These are phyloP conservation scores for Phoenix roebelenii DNA, from an alignment of 176 grass and related monocot genomes.

Conservation along the genomic window DNA sequence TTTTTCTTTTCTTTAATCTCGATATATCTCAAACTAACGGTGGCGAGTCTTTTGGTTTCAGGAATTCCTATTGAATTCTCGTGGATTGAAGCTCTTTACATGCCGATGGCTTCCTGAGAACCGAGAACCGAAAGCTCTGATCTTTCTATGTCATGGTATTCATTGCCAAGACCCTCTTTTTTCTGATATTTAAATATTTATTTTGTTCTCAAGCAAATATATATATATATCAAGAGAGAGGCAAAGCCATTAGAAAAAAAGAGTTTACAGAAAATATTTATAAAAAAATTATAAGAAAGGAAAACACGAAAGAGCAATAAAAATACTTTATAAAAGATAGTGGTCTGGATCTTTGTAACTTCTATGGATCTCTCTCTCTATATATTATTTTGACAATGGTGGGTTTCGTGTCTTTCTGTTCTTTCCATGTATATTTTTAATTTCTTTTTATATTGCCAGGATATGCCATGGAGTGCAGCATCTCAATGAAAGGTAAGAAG, in stretches of 20 bases:
- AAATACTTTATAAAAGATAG: too few relatives aligned
- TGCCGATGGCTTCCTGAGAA: conserved; percentile 37
- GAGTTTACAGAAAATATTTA: too few relatives aligned
- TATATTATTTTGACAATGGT: too few relatives aligned
- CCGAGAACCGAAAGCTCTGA: conserved; percentile 33
- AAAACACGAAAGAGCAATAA: too few relatives aligned
- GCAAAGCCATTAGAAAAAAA: too few relatives aligned
- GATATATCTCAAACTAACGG: conserved; percentile 10
- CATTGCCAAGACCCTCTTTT: background rate
- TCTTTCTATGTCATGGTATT: conserved; percentile 67
- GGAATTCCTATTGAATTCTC: conserved; percentile 44
- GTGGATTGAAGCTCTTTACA: conserved; percentile 40
- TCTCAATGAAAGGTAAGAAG: conserved; percentile 66
- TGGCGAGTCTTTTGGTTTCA: conserved; percentile 1
- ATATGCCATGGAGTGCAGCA: conserved; percentile 81
- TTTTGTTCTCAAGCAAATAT: too few relatives aligned
- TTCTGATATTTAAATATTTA: too few relatives aligned
- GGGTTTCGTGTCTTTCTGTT: too few relatives aligned
- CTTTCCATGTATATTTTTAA: background rate
- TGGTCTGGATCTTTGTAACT: too few relatives aligned
- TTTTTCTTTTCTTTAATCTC: background rate
- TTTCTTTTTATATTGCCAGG: conserved; percentile 19
- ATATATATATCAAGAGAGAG: too few relatives aligned
- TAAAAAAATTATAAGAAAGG: too few relatives aligned
- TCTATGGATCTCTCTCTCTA: too few relatives aligned